Evolutionary conservation across 306 rosid species (phyloP).

Genomic region (Sicyos baderoa): DNA sequence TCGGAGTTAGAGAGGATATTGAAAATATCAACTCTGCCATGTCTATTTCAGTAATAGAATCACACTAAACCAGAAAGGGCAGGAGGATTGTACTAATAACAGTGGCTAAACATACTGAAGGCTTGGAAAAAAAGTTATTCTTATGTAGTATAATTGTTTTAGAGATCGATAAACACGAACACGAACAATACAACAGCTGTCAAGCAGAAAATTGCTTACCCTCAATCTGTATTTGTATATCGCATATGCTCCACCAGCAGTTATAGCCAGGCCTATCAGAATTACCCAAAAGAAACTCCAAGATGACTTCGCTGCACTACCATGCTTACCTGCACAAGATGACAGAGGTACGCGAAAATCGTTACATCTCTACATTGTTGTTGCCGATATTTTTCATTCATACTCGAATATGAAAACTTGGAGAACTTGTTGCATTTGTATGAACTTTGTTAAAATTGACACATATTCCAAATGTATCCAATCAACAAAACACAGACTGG

Average conservation of each 20-base stretch:
- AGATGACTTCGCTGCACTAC: slow-evolving; percentile 46
- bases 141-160: neutral
- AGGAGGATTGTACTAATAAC: neutral
- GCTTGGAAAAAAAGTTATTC: neutral
- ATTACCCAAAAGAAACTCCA: slow-evolving; percentile 87
- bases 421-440: neutral
- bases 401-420: neutral
- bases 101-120: neutral
- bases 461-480: neutral
- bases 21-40: neutral
- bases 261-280: slow-evolving; percentile 56
- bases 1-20: neutral
- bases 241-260: slow-evolving; percentile 78
- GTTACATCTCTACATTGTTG: neutral
- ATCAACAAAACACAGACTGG: neutral
- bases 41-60: neutral
- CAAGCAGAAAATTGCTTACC: slow-evolving; percentile 37
- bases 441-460: neutral
- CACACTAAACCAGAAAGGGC: neutral
- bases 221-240: slow-evolving; percentile 93
- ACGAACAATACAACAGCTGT: neutral
- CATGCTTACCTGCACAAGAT: slow-evolving; percentile 59
- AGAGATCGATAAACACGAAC: neutral
- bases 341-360: neutral
- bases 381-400: slow-evolving; percentile 1